Percentiles rank a stretch among this genome's conserved stretches.
These are phyloP conservation scores for Meyerozyma elateridarum DNA, from an alignment of 1,139 yeast genomes.

Conservation along the genomic window DNA sequence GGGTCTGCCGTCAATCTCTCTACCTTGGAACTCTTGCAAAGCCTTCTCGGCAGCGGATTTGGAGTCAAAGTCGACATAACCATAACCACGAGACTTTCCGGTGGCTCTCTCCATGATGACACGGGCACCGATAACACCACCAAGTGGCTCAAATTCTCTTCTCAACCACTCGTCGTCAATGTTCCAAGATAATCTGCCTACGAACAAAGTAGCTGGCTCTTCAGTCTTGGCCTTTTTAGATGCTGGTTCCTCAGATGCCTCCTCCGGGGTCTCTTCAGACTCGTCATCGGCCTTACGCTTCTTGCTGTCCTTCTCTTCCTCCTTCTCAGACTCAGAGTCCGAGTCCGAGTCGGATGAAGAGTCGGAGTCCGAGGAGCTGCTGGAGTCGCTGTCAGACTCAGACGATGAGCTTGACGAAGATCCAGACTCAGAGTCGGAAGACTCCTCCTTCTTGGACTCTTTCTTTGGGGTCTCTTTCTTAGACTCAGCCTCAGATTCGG, in stretches of 20 bases:
- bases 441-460: slow-evolving; percentile 9
- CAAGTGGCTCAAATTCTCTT: slow-evolving; percentile 77
- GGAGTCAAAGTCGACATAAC: slow-evolving; percentile 89
- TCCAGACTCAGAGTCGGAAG: slow-evolving; percentile 1
- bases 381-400: slow-evolving; percentile 8
- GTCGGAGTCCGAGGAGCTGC: slow-evolving; percentile 8
- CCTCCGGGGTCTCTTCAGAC: slow-evolving; percentile 18
- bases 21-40: slow-evolving; percentile 80
- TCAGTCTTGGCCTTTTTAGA: slow-evolving; percentile 33
- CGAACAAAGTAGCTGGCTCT: slow-evolving; percentile 86
- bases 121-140: slow-evolving; percentile 84
- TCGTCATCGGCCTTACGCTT: slow-evolving; percentile 34
- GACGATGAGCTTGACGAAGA: slow-evolving; percentile 5
- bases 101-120: slow-evolving; percentile 90
- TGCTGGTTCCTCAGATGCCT: slow-evolving; percentile 30
- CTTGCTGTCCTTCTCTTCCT: slow-evolving; percentile 12
- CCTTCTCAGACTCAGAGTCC: slow-evolving; percentile 7
- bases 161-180: slow-evolving; percentile 92
- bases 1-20: slow-evolving; percentile 95
- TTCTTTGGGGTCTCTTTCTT: slow-evolving; percentile 15
- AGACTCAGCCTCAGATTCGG: slow-evolving; percentile 19
- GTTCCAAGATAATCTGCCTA: slow-evolving; percentile 96
- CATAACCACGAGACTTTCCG: slow-evolving; percentile 96
- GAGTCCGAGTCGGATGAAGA: slow-evolving; percentile 11
- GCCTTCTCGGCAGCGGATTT: slow-evolving; percentile 83